Conservation (phyloP, 345 rosid genomes). For the Raphanus raphanistrum region DNA sequence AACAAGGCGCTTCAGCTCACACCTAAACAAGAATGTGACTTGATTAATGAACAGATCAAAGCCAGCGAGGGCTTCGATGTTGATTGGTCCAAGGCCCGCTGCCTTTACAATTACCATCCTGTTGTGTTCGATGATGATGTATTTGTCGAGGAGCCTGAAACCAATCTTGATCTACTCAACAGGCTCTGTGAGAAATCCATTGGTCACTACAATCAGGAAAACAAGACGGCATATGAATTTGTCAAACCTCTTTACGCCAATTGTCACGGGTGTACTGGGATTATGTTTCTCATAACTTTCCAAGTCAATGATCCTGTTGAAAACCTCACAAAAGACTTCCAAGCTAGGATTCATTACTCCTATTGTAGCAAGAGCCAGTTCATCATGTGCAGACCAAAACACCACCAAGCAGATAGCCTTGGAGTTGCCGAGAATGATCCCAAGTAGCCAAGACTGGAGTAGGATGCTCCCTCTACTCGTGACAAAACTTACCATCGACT, state of each 20-base stretch:
- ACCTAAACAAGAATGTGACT: background rate
- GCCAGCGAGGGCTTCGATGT: background rate
- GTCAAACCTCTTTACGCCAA: constrained; percentile 5
- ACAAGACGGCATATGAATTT: background rate
- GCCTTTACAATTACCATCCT: background rate
- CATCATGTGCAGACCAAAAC: constrained; percentile 7
- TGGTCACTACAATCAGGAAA: background rate
- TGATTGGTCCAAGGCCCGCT: background rate
- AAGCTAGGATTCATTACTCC: background rate
- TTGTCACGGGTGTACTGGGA: background rate
- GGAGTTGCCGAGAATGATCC: background rate
- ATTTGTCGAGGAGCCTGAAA: background rate
- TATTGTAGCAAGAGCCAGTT: background rate
- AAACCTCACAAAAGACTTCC: background rate
- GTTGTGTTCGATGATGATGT: background rate
- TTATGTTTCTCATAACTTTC: constrained; percentile 10
- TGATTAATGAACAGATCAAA: background rate
- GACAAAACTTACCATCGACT: no score
- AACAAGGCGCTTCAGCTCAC: background rate
- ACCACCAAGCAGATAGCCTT: background rate
- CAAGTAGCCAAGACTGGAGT: background rate
- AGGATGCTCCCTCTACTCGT: background rate
- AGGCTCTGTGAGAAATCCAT: background rate
- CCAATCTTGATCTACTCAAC: background rate
- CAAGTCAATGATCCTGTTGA: background rate